A percentile compares a stretch with the other conserved stretches of the same genome.
phyloP scores from a whole-genome alignment of 1,284 basidiomycete genomes.

The Leccinum proliferum region DNA sequence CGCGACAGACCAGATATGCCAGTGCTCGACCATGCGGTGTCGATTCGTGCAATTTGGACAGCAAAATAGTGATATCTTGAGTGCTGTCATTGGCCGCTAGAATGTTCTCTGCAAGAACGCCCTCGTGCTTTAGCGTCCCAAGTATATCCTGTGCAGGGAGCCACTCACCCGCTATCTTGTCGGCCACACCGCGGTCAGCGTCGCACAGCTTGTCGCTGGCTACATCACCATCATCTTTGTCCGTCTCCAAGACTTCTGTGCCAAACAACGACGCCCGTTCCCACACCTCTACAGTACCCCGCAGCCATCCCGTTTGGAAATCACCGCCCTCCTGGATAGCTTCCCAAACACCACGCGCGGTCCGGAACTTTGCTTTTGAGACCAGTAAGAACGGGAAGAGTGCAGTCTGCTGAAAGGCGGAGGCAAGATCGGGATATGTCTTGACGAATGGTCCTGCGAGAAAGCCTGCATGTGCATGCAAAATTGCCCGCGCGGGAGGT shows the following conservation, averaged over 20 bases:
- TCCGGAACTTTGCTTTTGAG: slow-evolving; percentile 64
- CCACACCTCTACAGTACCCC: slow-evolving; percentile 43
- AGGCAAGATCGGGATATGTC: slow-evolving; percentile 30
- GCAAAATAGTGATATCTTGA: slow-evolving; percentile 36
- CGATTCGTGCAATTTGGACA: slow-evolving; percentile 45
- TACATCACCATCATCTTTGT: slow-evolving; percentile 32
- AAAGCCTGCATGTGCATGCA: slow-evolving; percentile 62
- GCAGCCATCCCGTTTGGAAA: slow-evolving; percentile 29
- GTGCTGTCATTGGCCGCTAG: slow-evolving; percentile 37
- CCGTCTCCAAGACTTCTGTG: slow-evolving; percentile 23
- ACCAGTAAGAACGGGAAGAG: slow-evolving; percentile 73
- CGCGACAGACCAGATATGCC: slow-evolving; percentile 52
- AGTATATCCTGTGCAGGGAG: background rate
- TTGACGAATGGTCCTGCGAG: slow-evolving; percentile 45
- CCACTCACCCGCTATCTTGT: slow-evolving; percentile 59
- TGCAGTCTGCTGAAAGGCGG: slow-evolving; percentile 51
- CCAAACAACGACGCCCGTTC: slow-evolving; percentile 19
- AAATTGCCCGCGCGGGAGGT: slow-evolving; percentile 44
- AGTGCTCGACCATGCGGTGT: slow-evolving; percentile 52
- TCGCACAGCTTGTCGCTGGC: slow-evolving; percentile 41
- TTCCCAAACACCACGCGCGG: slow-evolving; percentile 61
- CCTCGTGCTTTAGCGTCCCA: slow-evolving; percentile 1
- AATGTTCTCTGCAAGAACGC: slow-evolving; percentile 49
- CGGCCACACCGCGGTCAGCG: slow-evolving; percentile 47
- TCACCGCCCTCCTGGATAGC: slow-evolving; percentile 33